These are phyloP conservation scores for Fusarium udum DNA, from an alignment of 2,329 filamentous ascomycete species.

Conservation along the genomic window DNA sequence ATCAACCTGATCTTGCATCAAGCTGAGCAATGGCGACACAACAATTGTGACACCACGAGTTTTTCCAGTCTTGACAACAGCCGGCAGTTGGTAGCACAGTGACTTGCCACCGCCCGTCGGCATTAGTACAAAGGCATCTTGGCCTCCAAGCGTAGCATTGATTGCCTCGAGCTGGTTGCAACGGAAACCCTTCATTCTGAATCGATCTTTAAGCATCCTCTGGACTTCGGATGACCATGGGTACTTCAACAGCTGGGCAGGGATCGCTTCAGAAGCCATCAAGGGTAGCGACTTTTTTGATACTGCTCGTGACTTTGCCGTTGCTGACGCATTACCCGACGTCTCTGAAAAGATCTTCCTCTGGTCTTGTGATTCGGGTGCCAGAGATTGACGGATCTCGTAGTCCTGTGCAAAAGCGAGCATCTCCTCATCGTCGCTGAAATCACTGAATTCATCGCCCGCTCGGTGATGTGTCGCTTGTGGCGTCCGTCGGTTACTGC, in stretches of 20 bases:
- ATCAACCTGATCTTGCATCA: slow-evolving; percentile 97
- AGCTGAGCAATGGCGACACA: slow-evolving; percentile 90
- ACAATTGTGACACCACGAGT: slow-evolving; percentile 91
- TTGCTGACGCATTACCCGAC: slow-evolving; percentile 56
- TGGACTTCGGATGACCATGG: slow-evolving; percentile 90
- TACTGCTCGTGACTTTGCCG: slow-evolving; percentile 46
- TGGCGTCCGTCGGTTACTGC: slow-evolving; percentile 24
- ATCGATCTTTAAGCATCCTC: slow-evolving; percentile 80
- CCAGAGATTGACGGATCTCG: slow-evolving; percentile 53
- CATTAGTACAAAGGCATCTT: slow-evolving; percentile 96
- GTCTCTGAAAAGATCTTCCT: slow-evolving; percentile 58
- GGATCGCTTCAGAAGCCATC: slow-evolving; percentile 48
- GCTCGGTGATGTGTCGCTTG: slow-evolving; percentile 34
- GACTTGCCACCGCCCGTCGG: slow-evolving; percentile 98
- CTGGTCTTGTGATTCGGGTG: slow-evolving; percentile 30
- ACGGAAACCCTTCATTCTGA: slow-evolving; percentile 86
- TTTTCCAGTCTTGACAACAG: slow-evolving; percentile 80
- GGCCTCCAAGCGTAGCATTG: slow-evolving; percentile 86
- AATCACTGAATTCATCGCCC: slow-evolving; percentile 55
- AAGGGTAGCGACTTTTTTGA: slow-evolving; percentile 47
- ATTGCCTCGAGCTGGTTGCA: slow-evolving; percentile 95
- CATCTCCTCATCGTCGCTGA: slow-evolving; percentile 62
- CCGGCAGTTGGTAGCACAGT: slow-evolving; percentile 93
- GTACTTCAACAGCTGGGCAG: slow-evolving; percentile 68
- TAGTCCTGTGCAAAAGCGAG: slow-evolving; percentile 62